These are phyloP conservation scores for Mucor irregularis DNA, from an alignment of 371 early-diverging fungal genomes.

Conservation along the genomic window DNA sequence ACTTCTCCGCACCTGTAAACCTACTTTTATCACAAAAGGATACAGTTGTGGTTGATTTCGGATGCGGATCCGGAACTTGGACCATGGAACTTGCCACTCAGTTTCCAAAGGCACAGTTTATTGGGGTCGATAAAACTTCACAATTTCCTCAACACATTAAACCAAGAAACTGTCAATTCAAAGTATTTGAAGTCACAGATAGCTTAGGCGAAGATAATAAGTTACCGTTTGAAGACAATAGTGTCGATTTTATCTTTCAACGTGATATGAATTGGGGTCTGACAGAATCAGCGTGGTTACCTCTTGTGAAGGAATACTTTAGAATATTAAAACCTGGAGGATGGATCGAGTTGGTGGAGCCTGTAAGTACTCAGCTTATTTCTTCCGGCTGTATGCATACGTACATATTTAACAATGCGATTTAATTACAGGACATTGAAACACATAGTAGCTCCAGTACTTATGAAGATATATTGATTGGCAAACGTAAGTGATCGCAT, in stretches of 20 bases:
- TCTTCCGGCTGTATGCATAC: not conserved
- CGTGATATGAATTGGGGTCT: constrained; percentile 38
- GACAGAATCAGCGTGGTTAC: constrained; percentile 26
- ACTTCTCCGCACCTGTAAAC: constrained; percentile 22
- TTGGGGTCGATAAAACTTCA: constrained; percentile 32
- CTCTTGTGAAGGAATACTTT: constrained; percentile 29
- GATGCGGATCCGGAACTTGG: constrained; percentile 43
- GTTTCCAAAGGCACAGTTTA: constrained; percentile 39
- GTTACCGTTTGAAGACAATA: constrained; percentile 42
- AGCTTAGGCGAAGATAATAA: not conserved
- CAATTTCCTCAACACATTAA: constrained; percentile 40
- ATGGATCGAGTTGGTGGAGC: constrained; percentile 48
- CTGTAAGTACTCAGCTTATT: constrained; percentile 5
- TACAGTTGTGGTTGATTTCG: constrained; percentile 33
- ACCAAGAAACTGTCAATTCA: constrained; percentile 42
- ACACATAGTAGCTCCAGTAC: constrained; percentile 29
- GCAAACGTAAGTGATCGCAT: constrained; percentile 36
- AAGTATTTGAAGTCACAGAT: constrained; percentile 4
- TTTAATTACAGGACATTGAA: constrained; percentile 43
- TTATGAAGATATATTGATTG: constrained; percentile 32
- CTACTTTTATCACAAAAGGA: constrained; percentile 7
- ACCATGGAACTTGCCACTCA: constrained; percentile 46
- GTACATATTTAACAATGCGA: not conserved
- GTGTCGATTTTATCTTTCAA: constrained; percentile 43
- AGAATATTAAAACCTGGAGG: constrained; percentile 48